Evolutionary conservation across 768 basidiomycete species (phyloP).

Genomic region (Termitomyces sp.): DNA sequence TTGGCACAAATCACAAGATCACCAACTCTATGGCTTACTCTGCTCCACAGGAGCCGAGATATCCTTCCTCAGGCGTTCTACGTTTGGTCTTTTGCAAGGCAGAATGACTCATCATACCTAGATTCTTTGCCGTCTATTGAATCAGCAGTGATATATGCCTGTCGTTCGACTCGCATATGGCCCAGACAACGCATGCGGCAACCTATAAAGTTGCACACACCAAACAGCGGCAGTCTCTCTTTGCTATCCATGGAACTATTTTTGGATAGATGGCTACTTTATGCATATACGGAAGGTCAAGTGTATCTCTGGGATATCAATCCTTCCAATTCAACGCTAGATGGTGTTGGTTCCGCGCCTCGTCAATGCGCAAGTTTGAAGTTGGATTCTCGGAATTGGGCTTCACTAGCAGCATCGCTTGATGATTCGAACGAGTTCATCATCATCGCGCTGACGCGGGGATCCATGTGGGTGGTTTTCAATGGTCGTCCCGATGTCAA

Average conservation of each 20-base stretch:
- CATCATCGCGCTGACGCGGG: constrained; percentile 21
- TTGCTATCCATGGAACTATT: constrained; percentile 35
- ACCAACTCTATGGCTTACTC: background rate
- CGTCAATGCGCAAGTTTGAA: constrained; percentile 6
- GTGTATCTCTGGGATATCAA: constrained; percentile 38
- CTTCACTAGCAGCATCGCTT: constrained; percentile 5
- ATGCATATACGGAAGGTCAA: constrained; percentile 35
- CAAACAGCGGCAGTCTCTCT: background rate
- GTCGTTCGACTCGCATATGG: constrained; percentile 9
- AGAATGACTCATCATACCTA: background rate
- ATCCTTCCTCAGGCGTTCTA: background rate
- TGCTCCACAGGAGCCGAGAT: background rate
- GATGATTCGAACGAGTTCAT: constrained; percentile 11
- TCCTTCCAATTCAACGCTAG: background rate
- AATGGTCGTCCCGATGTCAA: background rate
- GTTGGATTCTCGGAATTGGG: constrained; percentile 12
- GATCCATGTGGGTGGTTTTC: constrained; percentile 15
- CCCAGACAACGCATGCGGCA: constrained; percentile 3
- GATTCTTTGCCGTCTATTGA: background rate
- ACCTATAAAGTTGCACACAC: constrained; percentile 3
- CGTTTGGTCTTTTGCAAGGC: background rate
- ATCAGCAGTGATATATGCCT: background rate
- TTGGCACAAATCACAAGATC: constrained; percentile 1
- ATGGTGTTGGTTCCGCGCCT: background rate
- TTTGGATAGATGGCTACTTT: constrained; percentile 43